phyloP scores from a whole-genome alignment of 148 eudicot species.

The Dianthus caryophyllus region DNA sequence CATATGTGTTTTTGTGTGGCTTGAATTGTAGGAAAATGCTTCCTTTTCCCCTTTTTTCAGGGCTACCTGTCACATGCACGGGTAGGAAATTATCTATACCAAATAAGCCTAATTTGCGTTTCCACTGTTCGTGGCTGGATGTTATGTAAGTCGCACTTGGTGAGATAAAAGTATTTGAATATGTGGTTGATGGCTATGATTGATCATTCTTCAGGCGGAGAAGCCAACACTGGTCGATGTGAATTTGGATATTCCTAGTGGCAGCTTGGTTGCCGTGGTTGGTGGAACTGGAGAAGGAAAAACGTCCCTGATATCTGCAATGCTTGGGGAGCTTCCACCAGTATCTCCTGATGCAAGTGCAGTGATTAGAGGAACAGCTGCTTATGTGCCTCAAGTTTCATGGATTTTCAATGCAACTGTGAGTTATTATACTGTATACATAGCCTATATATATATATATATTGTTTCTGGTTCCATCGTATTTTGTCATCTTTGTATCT shows the following conservation, averaged over 20 bases:
- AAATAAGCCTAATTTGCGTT: background rate
- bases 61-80: background rate
- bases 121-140: background rate
- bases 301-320: slow-evolving; percentile 89
- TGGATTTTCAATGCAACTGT: slow-evolving; percentile 99
- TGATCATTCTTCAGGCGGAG: slow-evolving; percentile 49
- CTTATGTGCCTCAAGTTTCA: slow-evolving; percentile 94
- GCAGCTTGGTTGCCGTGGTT: slow-evolving; percentile 88
- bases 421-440: no score
- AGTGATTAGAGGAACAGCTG: slow-evolving; percentile 73
- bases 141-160: background rate
- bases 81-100: background rate
- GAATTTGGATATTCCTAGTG: slow-evolving; percentile 70
- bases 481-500: background rate
- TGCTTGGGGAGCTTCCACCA: slow-evolving; percentile 95
- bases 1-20: background rate
- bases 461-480: background rate
- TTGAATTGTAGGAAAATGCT: background rate
- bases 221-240: slow-evolving; percentile 67
- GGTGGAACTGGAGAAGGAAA: slow-evolving; percentile 99
- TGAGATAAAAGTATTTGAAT: background rate
- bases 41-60: no score
- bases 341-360: slow-evolving; percentile 49
- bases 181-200: slow-evolving; percentile 7
- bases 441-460: no score